Evolutionary conservation across 495 filamentous ascomycete species (phyloP).

Genomic region (Penicillium atrosanguineum): DNA sequence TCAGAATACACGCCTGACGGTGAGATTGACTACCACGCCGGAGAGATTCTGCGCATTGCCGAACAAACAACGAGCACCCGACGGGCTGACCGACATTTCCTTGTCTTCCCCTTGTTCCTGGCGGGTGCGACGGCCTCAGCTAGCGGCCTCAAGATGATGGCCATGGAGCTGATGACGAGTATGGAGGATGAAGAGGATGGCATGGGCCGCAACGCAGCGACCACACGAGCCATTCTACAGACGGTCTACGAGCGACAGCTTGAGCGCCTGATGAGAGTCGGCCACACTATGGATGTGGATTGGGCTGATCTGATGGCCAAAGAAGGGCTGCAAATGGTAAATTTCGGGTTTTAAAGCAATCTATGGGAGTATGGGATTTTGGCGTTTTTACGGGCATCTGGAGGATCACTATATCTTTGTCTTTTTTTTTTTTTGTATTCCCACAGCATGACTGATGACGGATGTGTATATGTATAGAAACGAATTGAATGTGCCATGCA

Average conservation of each 20-base stretch:
- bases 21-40: constrained; percentile 42
- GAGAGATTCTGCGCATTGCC: constrained; percentile 45
- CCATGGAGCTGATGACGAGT: constrained; percentile 47
- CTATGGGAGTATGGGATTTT: constrained; percentile 3
- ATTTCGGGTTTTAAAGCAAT: constrained; percentile 26
- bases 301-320: constrained; percentile 47
- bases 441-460: constrained; percentile 18
- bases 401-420: neutral
- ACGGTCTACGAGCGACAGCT: constrained; percentile 50
- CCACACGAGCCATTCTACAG: constrained; percentile 48
- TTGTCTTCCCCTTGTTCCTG: constrained; percentile 58
- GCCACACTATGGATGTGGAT: constrained; percentile 40
- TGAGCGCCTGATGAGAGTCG: constrained; percentile 31
- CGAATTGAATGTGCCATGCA: constrained; percentile 9
- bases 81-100: constrained; percentile 42
- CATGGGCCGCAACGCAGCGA: constrained; percentile 48
- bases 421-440: constrained; percentile 10
- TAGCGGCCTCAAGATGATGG: constrained; percentile 45
- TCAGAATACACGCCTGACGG: constrained; percentile 30
- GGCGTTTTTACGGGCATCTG: constrained; percentile 10
- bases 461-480: constrained; percentile 20
- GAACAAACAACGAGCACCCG: constrained; percentile 27
- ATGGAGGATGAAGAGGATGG: constrained; percentile 48
- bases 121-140: constrained; percentile 46
- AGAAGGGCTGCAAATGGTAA: constrained; percentile 42